Conservation (phyloP, 116 monocot genomes). For the Phalaenopsis hybrid region DNA sequence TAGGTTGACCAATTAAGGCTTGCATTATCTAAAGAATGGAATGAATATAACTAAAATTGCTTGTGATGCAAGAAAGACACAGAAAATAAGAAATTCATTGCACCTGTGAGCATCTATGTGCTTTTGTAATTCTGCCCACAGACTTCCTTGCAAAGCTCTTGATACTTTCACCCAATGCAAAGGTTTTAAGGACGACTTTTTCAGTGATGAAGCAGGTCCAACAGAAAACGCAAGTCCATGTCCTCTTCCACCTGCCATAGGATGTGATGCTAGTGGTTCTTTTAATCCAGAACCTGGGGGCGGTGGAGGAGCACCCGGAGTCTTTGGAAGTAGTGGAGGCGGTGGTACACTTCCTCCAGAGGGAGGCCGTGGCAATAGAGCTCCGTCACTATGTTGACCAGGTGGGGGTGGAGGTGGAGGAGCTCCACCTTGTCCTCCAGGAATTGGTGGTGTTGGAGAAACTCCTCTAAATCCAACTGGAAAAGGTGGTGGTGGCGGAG, state of each 20-base stretch:
- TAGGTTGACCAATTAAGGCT: neutral
- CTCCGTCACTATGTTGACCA: neutral
- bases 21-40: neutral
- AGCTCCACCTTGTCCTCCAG: neutral
- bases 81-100: slow-evolving; percentile 2
- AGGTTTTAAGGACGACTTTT: slow-evolving; percentile 75
- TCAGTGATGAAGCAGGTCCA: slow-evolving; percentile 27
- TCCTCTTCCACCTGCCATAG: slow-evolving; percentile 43
- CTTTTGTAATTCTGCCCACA: slow-evolving; percentile 94
- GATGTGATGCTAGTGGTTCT: slow-evolving; percentile 16
- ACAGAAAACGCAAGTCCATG: slow-evolving; percentile 38
- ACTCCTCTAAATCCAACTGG: slow-evolving; percentile 10
- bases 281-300: slow-evolving; percentile 28
- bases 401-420: slow-evolving; percentile 18
- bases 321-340: neutral
- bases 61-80: neutral
- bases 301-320: slow-evolving; percentile 21
- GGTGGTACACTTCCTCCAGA: slow-evolving; percentile 13
- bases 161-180: slow-evolving; percentile 97
- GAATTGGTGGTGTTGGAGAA: slow-evolving; percentile 16
- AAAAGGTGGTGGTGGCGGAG: slow-evolving; percentile 29
- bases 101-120: slow-evolving; percentile 77
- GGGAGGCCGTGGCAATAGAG: slow-evolving; percentile 12
- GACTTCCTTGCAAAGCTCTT: slow-evolving; percentile 89
- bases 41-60: neutral